Conservation (phyloP, 495 filamentous ascomycete genomes). For the Neurospora sublineolata region DNA sequence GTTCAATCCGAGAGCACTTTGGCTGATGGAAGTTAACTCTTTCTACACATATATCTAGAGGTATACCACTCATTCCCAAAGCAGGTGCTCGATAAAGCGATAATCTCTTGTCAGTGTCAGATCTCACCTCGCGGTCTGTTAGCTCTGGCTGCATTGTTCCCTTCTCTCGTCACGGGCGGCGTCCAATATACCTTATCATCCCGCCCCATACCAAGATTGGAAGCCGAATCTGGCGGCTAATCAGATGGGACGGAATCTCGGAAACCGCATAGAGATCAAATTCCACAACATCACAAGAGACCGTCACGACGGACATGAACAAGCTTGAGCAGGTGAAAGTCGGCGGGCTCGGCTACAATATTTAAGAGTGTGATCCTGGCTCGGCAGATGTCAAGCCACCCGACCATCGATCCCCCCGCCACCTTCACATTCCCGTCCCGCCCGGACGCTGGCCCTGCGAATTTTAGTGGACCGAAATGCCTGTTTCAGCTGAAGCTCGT, state of each 20-base stretch:
- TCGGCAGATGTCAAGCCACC: slow-evolving; percentile 18
- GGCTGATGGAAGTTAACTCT: neutral
- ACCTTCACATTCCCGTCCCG: neutral
- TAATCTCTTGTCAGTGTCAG: neutral
- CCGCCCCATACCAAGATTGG: slow-evolving; percentile 5
- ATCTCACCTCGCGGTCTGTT: neutral
- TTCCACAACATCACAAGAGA: slow-evolving; percentile 4
- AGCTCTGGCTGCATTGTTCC: neutral
- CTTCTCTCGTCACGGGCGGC: neutral
- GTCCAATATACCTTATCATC: neutral
- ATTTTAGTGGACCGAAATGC: slow-evolving; percentile 19
- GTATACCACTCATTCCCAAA: neutral
- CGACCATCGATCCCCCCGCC: slow-evolving; percentile 7
- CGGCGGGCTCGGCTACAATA: neutral
- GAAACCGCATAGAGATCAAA: slow-evolving; percentile 3
- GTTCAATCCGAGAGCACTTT: neutral
- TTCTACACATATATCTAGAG: neutral
- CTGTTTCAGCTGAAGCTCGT: neutral
- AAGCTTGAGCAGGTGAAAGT: neutral
- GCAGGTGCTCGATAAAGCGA: neutral
- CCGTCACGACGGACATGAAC: neutral
- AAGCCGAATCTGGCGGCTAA: neutral
- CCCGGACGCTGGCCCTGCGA: slow-evolving; percentile 5
- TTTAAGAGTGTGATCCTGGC: slow-evolving; percentile 8
- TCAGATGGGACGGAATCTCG: neutral